Percentiles rank a stretch among this genome's conserved stretches.
These are phyloP conservation scores for Suillus subaureus DNA, from an alignment of 768 basidiomycete genomes.

Conservation along the genomic window DNA sequence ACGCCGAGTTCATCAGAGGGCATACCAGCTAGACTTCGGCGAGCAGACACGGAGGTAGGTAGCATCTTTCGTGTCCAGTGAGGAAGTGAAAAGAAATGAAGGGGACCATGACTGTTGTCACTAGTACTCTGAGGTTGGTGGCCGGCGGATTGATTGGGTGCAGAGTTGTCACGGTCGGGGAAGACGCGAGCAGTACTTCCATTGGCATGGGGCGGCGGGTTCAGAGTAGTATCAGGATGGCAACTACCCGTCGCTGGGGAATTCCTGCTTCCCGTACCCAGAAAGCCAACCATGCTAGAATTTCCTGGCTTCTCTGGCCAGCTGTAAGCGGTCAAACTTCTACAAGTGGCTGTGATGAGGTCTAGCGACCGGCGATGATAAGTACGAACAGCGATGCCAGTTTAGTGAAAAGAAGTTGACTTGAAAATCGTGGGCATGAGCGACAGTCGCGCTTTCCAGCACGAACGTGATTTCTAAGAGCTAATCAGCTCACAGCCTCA, in stretches of 20 bases:
- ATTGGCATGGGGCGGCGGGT: constrained; percentile 40
- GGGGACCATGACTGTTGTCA: constrained; percentile 36
- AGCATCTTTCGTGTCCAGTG: constrained; percentile 60
- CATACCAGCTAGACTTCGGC: constrained; percentile 29
- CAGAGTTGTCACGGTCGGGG: constrained; percentile 42
- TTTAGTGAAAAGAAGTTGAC: constrained; percentile 6
- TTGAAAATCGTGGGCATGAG: neutral
- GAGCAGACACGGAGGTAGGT: constrained; percentile 33
- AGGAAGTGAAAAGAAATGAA: constrained; percentile 67
- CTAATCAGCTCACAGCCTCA: neutral
- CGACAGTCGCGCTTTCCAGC: neutral
- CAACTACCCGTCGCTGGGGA: constrained; percentile 31
- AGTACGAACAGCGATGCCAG: neutral
- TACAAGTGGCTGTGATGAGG: constrained; percentile 4
- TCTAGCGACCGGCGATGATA: neutral
- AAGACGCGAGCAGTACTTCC: constrained; percentile 35
- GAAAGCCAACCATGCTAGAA: constrained; percentile 40
- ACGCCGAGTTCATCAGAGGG: constrained; percentile 28
- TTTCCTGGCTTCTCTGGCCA: neutral
- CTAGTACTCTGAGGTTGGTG: constrained; percentile 30
- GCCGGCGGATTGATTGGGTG: constrained; percentile 49
- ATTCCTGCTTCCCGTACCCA: constrained; percentile 38
- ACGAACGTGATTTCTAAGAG: constrained; percentile 4
- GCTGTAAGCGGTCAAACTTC: neutral
- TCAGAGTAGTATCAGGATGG: constrained; percentile 25